These are phyloP conservation scores for Lupinus albus DNA, from an alignment of 306 rosid genomes.

Conservation along the genomic window DNA sequence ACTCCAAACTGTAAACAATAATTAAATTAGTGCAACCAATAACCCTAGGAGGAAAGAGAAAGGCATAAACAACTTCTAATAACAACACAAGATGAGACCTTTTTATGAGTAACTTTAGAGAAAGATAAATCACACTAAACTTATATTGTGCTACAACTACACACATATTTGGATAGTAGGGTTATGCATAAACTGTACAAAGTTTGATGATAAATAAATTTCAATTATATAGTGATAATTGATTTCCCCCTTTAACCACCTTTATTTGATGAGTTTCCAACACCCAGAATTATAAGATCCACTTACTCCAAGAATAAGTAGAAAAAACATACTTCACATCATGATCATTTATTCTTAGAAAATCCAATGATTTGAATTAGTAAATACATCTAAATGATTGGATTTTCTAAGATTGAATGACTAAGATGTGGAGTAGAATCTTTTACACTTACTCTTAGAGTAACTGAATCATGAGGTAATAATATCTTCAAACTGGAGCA, in stretches of 20 bases:
- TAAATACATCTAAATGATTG: too few species aligned
- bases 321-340: too few species aligned
- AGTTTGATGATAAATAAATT: background rate
- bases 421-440: too few species aligned
- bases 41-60: background rate
- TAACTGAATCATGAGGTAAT: too few species aligned
- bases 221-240: background rate
- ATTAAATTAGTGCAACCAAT: background rate
- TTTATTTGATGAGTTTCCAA: background rate
- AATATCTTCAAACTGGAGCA: slow-evolving; percentile 28
- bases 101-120: background rate
- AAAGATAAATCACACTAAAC: background rate
- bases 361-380: too few species aligned
- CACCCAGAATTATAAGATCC: too few species aligned
- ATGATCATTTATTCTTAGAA: too few species aligned
- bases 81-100: too few species aligned
- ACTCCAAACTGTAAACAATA: background rate
- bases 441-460: too few species aligned
- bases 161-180: background rate
- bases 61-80: background rate
- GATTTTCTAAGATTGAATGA: too few species aligned
- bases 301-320: too few species aligned
- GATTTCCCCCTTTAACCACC: slow-evolving; percentile 8
- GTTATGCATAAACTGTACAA: background rate
- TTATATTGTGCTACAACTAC: background rate